Base-by-base conservation (phyloP, 2,329 filamentous ascomycete genomes). In the Sporothrix pallida region DNA sequence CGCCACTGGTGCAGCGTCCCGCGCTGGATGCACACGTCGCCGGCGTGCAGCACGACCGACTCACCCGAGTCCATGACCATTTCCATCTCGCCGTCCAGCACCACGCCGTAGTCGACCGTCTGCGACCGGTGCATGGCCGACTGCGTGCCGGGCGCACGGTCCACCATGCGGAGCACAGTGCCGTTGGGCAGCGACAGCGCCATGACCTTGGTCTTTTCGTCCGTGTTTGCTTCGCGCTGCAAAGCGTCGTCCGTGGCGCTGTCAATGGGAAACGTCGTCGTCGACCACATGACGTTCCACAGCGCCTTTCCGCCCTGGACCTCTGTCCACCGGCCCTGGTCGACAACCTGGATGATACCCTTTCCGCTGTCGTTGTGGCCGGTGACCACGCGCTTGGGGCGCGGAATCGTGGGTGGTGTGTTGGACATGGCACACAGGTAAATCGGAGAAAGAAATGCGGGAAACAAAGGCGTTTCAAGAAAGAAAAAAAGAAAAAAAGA, bases 151-250 rank as follows among this genome's bases (percentile, higher is more conserved):
- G 68, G 68, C 17, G 68, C 31, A 48, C 31, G 48, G 68, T 70
- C 68, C 8, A 70, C 68, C 26, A 56, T 56, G 26, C 68, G 68
- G 82, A 75, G 81, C 87, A 89, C 67, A 86, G 86, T 82, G 86
- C 88, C 10, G 76, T 73, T 71, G 82, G 80, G 80, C 87, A 89
- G 58, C 87, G 87, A 23, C 86, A 88, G 78, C 84, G 80, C 77
- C 84, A 75, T 8, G 31, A 65, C 60, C 31, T 75, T 76, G 76
- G 82, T 77, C 73, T 75, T 56, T 31, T 52, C 46, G 10, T 13
- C 7, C 12, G 10, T 8, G 10, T 48, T 48, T 48, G 44, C 44
- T 48, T 50, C 26, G 62, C 58, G 10, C 72, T 42, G 7, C 26
- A 70, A 8, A 17, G 68, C 31, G 5, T 70, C 60, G 17, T 65